These are phyloP conservation scores for Thermothielavioides terrestris DNA, from an alignment of 495 filamentous ascomycete species.

Conservation along the genomic window DNA sequence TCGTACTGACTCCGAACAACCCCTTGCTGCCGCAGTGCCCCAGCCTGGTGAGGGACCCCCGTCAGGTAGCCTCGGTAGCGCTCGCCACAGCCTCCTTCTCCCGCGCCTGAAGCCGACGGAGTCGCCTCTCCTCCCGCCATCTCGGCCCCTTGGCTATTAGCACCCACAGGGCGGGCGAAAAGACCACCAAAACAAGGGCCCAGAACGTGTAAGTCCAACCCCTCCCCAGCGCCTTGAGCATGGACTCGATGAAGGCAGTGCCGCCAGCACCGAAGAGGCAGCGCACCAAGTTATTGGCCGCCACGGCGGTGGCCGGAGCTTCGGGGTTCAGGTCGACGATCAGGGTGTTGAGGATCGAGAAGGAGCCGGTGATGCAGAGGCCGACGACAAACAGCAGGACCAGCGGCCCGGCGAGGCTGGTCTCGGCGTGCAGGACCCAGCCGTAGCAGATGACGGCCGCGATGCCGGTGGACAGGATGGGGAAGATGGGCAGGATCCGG, in stretches of 20 bases:
- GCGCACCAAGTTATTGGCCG: slow-evolving; percentile 40
- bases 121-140: slow-evolving; percentile 34
- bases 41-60: not conserved
- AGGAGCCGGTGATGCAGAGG: slow-evolving; percentile 44
- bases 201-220: slow-evolving; percentile 44
- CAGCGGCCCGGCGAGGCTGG: slow-evolving; percentile 42
- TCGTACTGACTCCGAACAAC: too few relatives aligned
- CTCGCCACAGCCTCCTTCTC: slow-evolving; percentile 13
- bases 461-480: slow-evolving; percentile 35
- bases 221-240: slow-evolving; percentile 35
- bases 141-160: slow-evolving; percentile 30
- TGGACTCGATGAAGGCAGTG: slow-evolving; percentile 35
- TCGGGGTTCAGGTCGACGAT: slow-evolving; percentile 40
- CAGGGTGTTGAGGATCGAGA: slow-evolving; percentile 41
- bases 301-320: slow-evolving; percentile 39
- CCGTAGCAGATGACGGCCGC: slow-evolving; percentile 44
- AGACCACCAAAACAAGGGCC: slow-evolving; percentile 28
- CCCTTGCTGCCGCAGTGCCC: too few relatives aligned
- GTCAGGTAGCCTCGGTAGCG: not conserved
- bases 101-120: slow-evolving; percentile 19
- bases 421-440: slow-evolving; percentile 45
- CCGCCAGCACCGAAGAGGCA: slow-evolving; percentile 38
- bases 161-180: slow-evolving; percentile 32
- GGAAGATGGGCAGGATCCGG: slow-evolving; percentile 47
- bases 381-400: slow-evolving; percentile 50